A percentile compares a stretch with the other conserved stretches of the same genome.
Evolutionary conservation across 2,329 filamentous ascomycete species (phyloP).

Genomic region (Parastagonospora nodorum): DNA sequence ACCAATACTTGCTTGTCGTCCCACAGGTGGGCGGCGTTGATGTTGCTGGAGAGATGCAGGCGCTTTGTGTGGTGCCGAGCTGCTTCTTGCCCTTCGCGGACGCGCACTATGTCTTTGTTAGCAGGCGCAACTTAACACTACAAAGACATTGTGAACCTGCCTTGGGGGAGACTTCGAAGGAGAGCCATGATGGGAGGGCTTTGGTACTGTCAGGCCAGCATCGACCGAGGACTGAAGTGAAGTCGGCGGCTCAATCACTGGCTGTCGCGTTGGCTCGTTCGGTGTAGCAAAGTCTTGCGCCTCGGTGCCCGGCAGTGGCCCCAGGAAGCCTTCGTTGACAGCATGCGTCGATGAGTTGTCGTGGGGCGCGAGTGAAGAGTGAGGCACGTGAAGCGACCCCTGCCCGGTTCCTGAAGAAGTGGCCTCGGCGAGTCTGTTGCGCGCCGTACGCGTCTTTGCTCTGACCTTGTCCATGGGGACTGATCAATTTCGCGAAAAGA

Average conservation of each 20-base stretch:
- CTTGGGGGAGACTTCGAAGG: slow-evolving; percentile 23
- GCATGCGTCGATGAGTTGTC: slow-evolving; percentile 40
- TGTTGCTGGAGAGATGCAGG: slow-evolving; percentile 16
- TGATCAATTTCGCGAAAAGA: slow-evolving; percentile 5
- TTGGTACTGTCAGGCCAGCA: slow-evolving; percentile 37
- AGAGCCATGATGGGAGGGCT: slow-evolving; percentile 25
- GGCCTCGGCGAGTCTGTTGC: slow-evolving; percentile 36
- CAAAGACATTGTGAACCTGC: slow-evolving; percentile 14
- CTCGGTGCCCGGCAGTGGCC: slow-evolving; percentile 32
- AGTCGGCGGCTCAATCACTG: slow-evolving; percentile 37
- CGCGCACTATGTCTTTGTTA: slow-evolving; percentile 21
- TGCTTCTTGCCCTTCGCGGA: slow-evolving; percentile 32
- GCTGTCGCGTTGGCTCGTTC: slow-evolving; percentile 22
- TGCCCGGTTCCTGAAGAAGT: slow-evolving; percentile 33
- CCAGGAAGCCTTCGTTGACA: slow-evolving; percentile 40
- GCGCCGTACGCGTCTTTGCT: slow-evolving; percentile 40
- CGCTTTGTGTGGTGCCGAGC: slow-evolving; percentile 26
- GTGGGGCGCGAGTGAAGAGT: slow-evolving; percentile 33
- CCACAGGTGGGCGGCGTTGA: slow-evolving; percentile 30
- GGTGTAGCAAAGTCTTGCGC: slow-evolving; percentile 42
- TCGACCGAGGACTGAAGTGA: slow-evolving; percentile 44
- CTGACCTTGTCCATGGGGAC: slow-evolving; percentile 41
- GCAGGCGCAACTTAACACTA: slow-evolving; percentile 12
- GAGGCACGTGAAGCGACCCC: slow-evolving; percentile 34
- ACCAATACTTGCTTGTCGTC: slow-evolving; percentile 43